Evolutionary conservation across 257 asterid genomes (phyloP).

Genomic region (Capsicum pubescens): DNA sequence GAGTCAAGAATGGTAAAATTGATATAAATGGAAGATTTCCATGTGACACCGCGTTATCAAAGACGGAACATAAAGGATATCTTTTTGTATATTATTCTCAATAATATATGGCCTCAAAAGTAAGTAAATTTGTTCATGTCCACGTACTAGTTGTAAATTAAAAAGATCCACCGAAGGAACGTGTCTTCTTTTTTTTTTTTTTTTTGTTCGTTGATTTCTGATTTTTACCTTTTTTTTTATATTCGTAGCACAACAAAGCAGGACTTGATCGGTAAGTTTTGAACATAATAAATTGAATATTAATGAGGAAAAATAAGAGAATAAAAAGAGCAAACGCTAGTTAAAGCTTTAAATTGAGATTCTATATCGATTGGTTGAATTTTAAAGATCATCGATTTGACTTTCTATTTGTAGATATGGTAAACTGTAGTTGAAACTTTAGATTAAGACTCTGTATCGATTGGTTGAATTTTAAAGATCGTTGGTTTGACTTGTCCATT

Average conservation of each 20-base stretch:
- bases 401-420: no score
- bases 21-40: background rate
- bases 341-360: background rate
- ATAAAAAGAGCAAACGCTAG: background rate
- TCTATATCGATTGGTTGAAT: no score
- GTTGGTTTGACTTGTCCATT: no score
- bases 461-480: no score
- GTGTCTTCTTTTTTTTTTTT: background rate
- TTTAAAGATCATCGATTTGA: no score
- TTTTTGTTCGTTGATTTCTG: background rate
- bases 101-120: background rate
- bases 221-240: background rate
- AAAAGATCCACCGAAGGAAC: background rate
- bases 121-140: background rate
- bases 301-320: background rate
- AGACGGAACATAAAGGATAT: background rate
- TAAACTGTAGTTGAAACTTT: background rate
- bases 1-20: background rate
- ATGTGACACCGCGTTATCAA: background rate
- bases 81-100: background rate
- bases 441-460: no score
- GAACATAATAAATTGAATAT: background rate
- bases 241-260: background rate
- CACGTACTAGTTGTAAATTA: no score
- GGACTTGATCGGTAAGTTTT: background rate